phyloP scores from a whole-genome alignment of 1,284 basidiomycete species.

The Xanthoconium separans region DNA sequence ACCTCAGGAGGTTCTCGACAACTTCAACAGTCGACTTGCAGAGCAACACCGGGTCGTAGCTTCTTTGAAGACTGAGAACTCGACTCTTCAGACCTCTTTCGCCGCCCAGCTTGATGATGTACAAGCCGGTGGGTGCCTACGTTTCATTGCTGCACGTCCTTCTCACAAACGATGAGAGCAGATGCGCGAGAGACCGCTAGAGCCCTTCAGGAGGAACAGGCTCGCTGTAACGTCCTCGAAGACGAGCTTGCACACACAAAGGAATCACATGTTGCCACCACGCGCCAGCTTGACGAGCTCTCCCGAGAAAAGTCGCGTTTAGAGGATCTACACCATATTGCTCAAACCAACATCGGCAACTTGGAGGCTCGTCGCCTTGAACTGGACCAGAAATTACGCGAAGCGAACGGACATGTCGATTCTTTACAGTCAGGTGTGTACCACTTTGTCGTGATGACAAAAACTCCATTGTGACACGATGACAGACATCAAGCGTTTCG shows the following conservation, averaged over 20 bases:
- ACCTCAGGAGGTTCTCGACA: conserved; percentile 1
- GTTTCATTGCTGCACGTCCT: background rate
- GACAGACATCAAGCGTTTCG: conserved; percentile 21
- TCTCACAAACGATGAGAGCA: conserved; percentile 6
- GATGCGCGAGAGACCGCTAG: conserved; percentile 10
- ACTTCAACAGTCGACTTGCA: conserved; percentile 15
- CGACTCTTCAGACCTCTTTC: conserved; percentile 18
- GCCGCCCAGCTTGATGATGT: conserved; percentile 10
- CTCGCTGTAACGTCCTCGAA: conserved; percentile 18
- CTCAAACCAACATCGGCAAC: conserved; percentile 16
- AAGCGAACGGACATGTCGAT: conserved; percentile 7
- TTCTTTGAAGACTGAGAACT: conserved; percentile 19
- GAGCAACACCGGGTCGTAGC: conserved; percentile 19
- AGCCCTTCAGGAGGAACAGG: conserved; percentile 19
- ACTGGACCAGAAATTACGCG: conserved; percentile 11
- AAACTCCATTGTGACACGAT: conserved; percentile 3
- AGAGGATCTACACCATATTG: conserved; percentile 26
- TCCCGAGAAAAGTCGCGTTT: conserved; percentile 29
- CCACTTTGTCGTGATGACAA: background rate
- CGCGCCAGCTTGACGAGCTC: conserved; percentile 17
- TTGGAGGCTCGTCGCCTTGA: conserved; percentile 15
- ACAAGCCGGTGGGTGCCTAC: conserved; percentile 13
- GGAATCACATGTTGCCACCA: conserved; percentile 6
- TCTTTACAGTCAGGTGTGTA: conserved; percentile 23
- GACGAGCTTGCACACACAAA: conserved; percentile 17